Conservation (phyloP, 176 grass and related monocot genomes). For the Carex myosuroides region DNA sequence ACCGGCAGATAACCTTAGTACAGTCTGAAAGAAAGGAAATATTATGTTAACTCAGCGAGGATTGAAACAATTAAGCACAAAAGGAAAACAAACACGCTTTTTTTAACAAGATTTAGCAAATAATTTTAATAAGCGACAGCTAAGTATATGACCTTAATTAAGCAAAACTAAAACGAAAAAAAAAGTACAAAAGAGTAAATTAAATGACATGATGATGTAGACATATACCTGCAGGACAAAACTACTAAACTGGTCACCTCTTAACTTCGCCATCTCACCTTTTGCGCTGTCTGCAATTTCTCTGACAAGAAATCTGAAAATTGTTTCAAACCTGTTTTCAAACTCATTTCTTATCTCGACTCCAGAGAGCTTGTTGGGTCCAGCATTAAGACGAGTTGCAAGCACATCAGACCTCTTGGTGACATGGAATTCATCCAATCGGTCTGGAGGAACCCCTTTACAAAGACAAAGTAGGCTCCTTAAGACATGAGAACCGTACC, state of each 20-base stretch:
- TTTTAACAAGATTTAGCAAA: not conserved
- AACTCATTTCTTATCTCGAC: constrained; percentile 28
- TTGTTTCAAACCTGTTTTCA: constrained; percentile 39
- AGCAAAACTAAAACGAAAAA: not conserved
- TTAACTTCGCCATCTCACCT: constrained; percentile 45
- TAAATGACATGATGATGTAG: constrained; percentile 9
- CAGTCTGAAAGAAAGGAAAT: constrained; percentile 34
- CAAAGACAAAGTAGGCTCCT: constrained; percentile 80
- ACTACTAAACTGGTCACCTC: constrained; percentile 74
- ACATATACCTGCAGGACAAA: constrained; percentile 74
- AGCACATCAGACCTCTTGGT: constrained; percentile 65
- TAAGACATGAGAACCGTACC: constrained; percentile 88
- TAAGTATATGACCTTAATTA: not conserved
- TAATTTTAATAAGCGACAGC: not conserved
- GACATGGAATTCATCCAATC: constrained; percentile 61
- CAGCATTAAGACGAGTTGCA: constrained; percentile 52
- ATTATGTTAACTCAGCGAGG: not conserved
- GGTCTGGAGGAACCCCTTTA: constrained; percentile 64
- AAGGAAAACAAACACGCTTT: not conserved
- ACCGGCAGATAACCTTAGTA: constrained; percentile 60
- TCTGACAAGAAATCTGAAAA: constrained; percentile 62
- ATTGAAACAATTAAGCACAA: not conserved
- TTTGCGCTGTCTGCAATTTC: constrained; percentile 57
- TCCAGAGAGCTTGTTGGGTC: constrained; percentile 30
- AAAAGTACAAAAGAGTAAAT: constrained; percentile 1